A percentile compares a stretch with the other conserved stretches of the same genome.
Conservation (phyloP, 2,329 filamentous ascomycete genomes). For the Periconia macrospinosa region DNA sequence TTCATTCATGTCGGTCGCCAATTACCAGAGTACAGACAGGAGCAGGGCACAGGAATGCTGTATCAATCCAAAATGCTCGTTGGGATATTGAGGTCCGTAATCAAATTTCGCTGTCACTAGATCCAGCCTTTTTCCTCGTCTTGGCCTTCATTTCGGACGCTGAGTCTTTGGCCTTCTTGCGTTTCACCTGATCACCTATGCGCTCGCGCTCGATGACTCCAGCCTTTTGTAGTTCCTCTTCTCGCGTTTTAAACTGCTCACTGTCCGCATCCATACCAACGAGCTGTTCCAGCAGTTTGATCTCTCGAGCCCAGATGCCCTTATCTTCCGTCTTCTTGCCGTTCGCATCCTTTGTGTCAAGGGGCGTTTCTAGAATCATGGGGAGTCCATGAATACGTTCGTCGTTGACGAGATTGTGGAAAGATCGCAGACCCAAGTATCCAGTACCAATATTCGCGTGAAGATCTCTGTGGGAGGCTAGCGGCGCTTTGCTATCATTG, state of each 20-base stretch:
- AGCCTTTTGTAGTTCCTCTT: constrained; percentile 65
- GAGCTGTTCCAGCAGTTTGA: constrained; percentile 87
- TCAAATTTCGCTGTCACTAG: neutral
- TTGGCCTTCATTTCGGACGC: constrained; percentile 43
- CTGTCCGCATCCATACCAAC: constrained; percentile 79
- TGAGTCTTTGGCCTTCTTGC: constrained; percentile 47
- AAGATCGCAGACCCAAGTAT: constrained; percentile 85
- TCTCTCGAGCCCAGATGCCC: constrained; percentile 86
- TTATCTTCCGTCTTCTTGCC: constrained; percentile 74
- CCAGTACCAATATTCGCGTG: constrained; percentile 97
- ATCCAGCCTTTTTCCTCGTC: constrained; percentile 22
- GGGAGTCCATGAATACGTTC: constrained; percentile 74
- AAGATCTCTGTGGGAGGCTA: constrained; percentile 78
- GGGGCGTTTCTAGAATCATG: constrained; percentile 96
- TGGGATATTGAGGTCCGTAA: too few species aligned
- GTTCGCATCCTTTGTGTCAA: constrained; percentile 68
- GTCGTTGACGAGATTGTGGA: constrained; percentile 89
- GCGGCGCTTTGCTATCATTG: constrained; percentile 93
- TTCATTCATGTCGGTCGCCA: too few species aligned
- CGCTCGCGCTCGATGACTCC: constrained; percentile 74
- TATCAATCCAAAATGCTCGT: too few species aligned
- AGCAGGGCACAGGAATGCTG: too few species aligned
- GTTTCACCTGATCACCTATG: constrained; percentile 77
- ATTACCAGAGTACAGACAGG: too few species aligned
- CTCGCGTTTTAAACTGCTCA: constrained; percentile 70